phyloP scores from a whole-genome alignment of 2,329 filamentous ascomycete genomes.

The Cercospora sp. region DNA sequence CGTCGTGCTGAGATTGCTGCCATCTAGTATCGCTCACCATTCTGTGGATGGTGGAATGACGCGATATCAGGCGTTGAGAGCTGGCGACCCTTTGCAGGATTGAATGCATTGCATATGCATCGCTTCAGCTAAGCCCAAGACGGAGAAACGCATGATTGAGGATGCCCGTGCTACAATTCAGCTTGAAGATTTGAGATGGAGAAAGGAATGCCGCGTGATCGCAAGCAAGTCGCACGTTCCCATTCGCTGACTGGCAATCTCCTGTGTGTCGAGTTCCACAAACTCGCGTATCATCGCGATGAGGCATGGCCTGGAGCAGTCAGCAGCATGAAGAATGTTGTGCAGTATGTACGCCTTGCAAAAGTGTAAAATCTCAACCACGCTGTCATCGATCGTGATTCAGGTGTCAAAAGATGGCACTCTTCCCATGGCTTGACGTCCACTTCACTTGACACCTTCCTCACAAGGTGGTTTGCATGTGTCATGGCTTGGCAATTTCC shows the following conservation, averaged over 20 bases:
- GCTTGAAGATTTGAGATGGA: neutral
- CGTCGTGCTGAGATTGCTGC: neutral
- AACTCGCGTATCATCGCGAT: conserved; percentile 7
- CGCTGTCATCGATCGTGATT: neutral
- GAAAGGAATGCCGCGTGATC: neutral
- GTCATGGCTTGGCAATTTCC: neutral
- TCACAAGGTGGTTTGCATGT: conserved; percentile 3
- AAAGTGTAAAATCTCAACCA: neutral
- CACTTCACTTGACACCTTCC: conserved; percentile 9
- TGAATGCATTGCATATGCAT: conserved; percentile 1
- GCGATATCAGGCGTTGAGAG: neutral
- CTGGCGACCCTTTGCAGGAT: conserved; percentile 1
- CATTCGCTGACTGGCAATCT: neutral
- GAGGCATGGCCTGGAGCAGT: conserved; percentile 12
- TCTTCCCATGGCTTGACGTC: neutral
- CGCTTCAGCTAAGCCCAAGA: neutral
- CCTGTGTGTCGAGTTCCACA: conserved; percentile 2
- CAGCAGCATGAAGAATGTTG: conserved; percentile 18
- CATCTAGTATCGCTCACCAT: neutral
- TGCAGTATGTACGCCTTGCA: conserved; percentile 21
- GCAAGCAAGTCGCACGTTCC: neutral
- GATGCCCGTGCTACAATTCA: conserved; percentile 5
- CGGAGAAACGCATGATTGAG: neutral
- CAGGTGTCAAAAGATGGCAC: conserved; percentile 3
- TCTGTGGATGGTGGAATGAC: neutral